These are phyloP conservation scores for Vanderwaltozyma verrucispora DNA, from an alignment of 805 yeast genomes.

Conservation along the genomic window DNA sequence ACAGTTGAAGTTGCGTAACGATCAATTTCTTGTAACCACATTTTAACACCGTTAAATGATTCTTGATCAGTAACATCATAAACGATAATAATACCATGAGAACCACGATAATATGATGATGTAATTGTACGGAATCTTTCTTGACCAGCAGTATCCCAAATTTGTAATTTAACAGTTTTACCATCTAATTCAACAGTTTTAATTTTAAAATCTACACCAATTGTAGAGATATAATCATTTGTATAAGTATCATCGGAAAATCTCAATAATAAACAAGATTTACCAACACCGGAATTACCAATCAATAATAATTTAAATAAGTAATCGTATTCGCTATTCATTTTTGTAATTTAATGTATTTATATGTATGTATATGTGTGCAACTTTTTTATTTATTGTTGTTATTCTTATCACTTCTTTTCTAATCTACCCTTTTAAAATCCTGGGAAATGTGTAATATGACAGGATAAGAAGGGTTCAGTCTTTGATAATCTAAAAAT, in stretches of 20 bases:
- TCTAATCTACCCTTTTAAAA: no score
- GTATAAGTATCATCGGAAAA: constrained; percentile 97
- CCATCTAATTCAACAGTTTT: constrained; percentile 92
- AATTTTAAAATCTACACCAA: constrained; percentile 91
- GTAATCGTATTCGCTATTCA: constrained; percentile 96
- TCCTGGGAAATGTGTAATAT: no score
- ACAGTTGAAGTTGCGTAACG: constrained; percentile 98
- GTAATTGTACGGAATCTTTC: constrained; percentile 97
- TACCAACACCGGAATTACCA: constrained; percentile 98
- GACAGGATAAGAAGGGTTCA: no score
- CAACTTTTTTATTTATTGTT: no score
- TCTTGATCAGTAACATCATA: constrained; percentile 98
- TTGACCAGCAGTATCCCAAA: constrained; percentile 99
- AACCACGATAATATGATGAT: constrained; percentile 95
- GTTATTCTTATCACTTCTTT: no score
- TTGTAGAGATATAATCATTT: constrained; percentile 92
- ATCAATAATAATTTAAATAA: constrained; percentile 88
- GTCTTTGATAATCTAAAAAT: no score
- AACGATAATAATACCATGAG: constrained; percentile 96
- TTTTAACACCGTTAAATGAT: constrained; percentile 90
- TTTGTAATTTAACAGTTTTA: constrained; percentile 92
- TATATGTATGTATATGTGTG: no score
- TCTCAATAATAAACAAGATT: constrained; percentile 87
- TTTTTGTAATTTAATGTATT: constrained; percentile 14
- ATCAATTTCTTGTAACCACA: constrained; percentile 98